Conservation (phyloP, 2,329 filamentous ascomycete species). For the Polytolypa hystricis region DNA sequence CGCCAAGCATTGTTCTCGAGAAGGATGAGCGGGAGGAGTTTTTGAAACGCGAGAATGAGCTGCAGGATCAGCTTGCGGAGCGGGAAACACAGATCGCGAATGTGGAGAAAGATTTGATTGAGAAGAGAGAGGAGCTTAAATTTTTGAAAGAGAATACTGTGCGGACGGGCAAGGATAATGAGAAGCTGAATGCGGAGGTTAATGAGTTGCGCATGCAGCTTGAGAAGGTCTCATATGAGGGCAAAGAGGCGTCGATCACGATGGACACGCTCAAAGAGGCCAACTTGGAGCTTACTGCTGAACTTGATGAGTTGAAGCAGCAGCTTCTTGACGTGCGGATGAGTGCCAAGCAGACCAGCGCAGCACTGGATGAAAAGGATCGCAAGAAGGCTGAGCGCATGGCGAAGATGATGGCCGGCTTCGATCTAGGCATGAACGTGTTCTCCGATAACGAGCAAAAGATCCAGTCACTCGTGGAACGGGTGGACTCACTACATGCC, state of each 20-base stretch:
- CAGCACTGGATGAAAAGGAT: conserved; percentile 90
- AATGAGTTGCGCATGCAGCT: conserved; percentile 96
- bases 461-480: conserved; percentile 72
- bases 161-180: conserved; percentile 79
- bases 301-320: conserved; percentile 92
- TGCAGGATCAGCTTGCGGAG: conserved; percentile 92
- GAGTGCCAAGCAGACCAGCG: conserved; percentile 86
- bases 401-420: conserved; percentile 99
- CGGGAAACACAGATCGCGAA: conserved; percentile 72
- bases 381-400: conserved; percentile 98
- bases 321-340: conserved; percentile 93
- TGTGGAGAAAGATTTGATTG: conserved; percentile 67
- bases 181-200: conserved; percentile 70
- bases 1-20: conserved; percentile 76
- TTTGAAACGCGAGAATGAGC: conserved; percentile 83
- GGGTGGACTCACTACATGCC: conserved; percentile 67
- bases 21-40: conserved; percentile 98
- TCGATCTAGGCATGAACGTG: conserved; percentile 83
- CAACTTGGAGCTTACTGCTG: conserved; percentile 80
- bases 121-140: conserved; percentile 74
- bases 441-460: conserved; percentile 88
- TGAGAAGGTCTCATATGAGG: conserved; percentile 88
- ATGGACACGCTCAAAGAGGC: conserved; percentile 97
- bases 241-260: conserved; percentile 91
- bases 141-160: conserved; percentile 77